phyloP scores from a whole-genome alignment of 208 protist genomes.

The Naegleria fowleri region DNA sequence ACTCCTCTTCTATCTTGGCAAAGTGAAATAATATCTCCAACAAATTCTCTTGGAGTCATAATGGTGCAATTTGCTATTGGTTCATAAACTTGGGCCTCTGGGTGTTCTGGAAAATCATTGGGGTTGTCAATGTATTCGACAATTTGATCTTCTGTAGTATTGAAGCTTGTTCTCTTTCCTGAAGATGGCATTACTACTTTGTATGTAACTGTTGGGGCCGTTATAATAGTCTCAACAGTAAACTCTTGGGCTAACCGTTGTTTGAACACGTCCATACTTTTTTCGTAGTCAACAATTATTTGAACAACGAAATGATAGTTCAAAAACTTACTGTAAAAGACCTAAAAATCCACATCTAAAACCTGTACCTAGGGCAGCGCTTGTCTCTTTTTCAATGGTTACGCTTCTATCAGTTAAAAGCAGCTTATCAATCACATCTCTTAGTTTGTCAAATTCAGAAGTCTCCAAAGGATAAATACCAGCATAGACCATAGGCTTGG shows the following conservation, averaged over 20 bases:
- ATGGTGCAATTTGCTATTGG: slow-evolving; percentile 76
- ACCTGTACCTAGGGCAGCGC: slow-evolving; percentile 75
- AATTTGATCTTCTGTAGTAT: background rate
- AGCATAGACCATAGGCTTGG: slow-evolving; percentile 75
- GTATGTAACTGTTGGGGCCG: slow-evolving; percentile 16
- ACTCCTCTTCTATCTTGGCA: slow-evolving; percentile 31
- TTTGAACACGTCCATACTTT: slow-evolving; percentile 88
- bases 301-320: background rate
- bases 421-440: slow-evolving; percentile 78
- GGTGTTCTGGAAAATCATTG: slow-evolving; percentile 1
- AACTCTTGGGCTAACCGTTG: slow-evolving; percentile 87
- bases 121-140: slow-evolving; percentile 6
- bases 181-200: background rate
- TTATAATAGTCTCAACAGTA: slow-evolving; percentile 44
- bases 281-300: background rate
- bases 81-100: slow-evolving; percentile 49
- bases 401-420: slow-evolving; percentile 88
- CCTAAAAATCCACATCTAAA: slow-evolving; percentile 94
- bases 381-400: slow-evolving; percentile 66
- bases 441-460: slow-evolving; percentile 66
- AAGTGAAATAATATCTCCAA: slow-evolving; percentile 66
- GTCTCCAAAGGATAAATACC: slow-evolving; percentile 87
- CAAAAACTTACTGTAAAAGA: slow-evolving; percentile 69
- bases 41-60: slow-evolving; percentile 74
- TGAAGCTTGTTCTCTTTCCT: background rate